Base-by-base conservation (phyloP, 192 early-diverging fungal genomes). In the Geranomyces michiganensis region DNA sequence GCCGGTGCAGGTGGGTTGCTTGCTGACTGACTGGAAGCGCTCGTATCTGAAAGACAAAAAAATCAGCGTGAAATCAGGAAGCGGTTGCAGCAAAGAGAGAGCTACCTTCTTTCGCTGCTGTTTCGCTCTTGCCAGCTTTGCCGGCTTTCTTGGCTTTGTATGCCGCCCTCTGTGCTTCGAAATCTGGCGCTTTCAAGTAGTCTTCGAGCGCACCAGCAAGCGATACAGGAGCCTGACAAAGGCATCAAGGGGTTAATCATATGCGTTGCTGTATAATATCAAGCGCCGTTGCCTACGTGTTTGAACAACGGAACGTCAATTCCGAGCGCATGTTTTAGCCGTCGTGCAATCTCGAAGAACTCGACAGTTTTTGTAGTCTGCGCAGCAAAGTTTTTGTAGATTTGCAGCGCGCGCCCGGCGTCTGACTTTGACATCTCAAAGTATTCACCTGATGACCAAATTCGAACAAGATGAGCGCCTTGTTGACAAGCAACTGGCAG, bases 381-480 rank as follows among this genome's bases (percentile, higher is more conserved):
- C 31, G 81, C 80, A 22, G 88, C 89, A 78, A 91, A 94, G 14
- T 56, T 81, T 66, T 93, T 93, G 81, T 94, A 94, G 43, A 93
- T 89, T 47, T 86, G 78, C 26, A 94, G 72, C 15, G 90, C 83
- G 30, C 81, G 76, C 41, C 71, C 73, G 4, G 90, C 90, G 56
- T 93, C 86, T 17, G 78, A 43, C 59, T 85, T 87, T 58, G 78
- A 67, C 90, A 94, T 89, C 45, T 88, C 85, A 81, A 93, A 90
- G 75, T 88, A 94, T 61, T 74, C 73, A 10, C 73, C 73, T 73
- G 61, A 15, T 41, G 36, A 41, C 10, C n/a, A n/a, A n/a, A n/a
- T n/a, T n/a, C n/a, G 36, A 41, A 41, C 3, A 41, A 10, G 10
- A 41, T 41, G 36, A 41, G 36, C 36, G 10, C 10, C 3, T 10